Evolutionary conservation across 1,284 basidiomycete genomes (phyloP), one percentile per base, ranked within the genome.

Genomic region (Ustanciosporium gigantosporum): DNA sequence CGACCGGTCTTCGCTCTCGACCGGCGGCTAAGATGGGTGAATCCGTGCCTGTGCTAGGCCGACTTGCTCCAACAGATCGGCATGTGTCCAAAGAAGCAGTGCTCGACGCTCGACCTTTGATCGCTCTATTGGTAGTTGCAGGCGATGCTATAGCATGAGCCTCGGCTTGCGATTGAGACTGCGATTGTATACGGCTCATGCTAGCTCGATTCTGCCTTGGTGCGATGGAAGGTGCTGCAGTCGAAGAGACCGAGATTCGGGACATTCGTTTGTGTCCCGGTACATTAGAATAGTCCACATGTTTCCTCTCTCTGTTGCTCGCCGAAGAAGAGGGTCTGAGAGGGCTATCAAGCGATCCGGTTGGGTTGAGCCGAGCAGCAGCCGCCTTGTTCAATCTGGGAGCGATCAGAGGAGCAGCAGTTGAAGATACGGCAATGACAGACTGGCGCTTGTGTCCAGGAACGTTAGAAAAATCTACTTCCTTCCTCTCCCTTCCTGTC

Each of bases 391-490:
- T 65, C 31, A 36, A 29, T n/a, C 61, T 24, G 5, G 66, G 62
- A 5, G 43, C 57, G n/a, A 66, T 46, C 4, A 43, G 16, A 0
- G 62, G 62, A 17, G 47, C 40, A 5, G 53, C 40, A 15, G 48
- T 46, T 14, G 50, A 58, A 13, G 59, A 38, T n/a, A 62, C 38
- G 20, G 22, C n/a, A n/a, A 31, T 31, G 16, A 46, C 14, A 25
- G 40, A 27, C 11, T 5, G 27, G 11, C 60, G 37, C 37, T 66
- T 68, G 46, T 71, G 68, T 2, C 66, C 68, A 0, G 68, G 68
- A 2, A 64, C 65, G 42, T 43, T 58, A 49, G 48, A 48, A 20
- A 44, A 69, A 41, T 72, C 67, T 31, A 66, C 55, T 5, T 27
- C 36, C 29, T 66, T 68, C 21, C 62, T 36, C 7, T 25, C 24